Evolutionary conservation across 345 rosid genomes (phyloP).

Genomic region (Populus tremula): DNA sequence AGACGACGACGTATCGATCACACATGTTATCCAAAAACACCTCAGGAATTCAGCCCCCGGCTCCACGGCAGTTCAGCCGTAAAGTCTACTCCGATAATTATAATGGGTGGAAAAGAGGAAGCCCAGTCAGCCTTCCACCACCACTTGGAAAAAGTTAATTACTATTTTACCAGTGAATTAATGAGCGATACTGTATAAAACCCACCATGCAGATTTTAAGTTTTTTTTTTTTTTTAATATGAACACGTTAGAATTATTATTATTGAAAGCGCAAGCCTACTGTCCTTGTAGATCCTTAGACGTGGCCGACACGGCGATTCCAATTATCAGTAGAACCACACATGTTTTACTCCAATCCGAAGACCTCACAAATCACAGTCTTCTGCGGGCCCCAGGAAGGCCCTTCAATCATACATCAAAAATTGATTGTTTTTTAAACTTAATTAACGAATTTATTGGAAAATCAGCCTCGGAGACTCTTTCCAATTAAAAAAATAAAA

Average conservation of each 20-base stretch:
- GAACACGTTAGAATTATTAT: too few species aligned
- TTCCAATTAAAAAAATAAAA: too few species aligned
- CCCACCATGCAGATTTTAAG: not conserved
- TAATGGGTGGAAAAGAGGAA: not conserved
- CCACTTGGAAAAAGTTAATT: not conserved
- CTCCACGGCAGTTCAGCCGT: not conserved
- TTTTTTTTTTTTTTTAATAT: too few species aligned
- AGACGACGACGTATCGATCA: too few species aligned
- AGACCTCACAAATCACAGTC: not conserved
- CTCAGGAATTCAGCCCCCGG: not conserved
- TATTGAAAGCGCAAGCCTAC: too few species aligned
- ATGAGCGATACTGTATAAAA: not conserved
- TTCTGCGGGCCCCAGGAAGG: not conserved
- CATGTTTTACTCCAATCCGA: not conserved
- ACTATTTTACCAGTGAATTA: not conserved
- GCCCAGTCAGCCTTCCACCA: not conserved
- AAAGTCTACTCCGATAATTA: too few species aligned
- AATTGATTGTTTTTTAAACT: too few species aligned
- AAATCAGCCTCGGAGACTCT: too few species aligned
- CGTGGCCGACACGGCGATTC: not conserved
- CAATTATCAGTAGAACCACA: not conserved
- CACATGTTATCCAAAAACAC: too few species aligned
- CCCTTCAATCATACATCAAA: too few species aligned
- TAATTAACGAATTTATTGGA: too few species aligned
- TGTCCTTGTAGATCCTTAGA: not conserved